phyloP scores from a whole-genome alignment of 106 monocot species.

The Acorus calamus region DNA sequence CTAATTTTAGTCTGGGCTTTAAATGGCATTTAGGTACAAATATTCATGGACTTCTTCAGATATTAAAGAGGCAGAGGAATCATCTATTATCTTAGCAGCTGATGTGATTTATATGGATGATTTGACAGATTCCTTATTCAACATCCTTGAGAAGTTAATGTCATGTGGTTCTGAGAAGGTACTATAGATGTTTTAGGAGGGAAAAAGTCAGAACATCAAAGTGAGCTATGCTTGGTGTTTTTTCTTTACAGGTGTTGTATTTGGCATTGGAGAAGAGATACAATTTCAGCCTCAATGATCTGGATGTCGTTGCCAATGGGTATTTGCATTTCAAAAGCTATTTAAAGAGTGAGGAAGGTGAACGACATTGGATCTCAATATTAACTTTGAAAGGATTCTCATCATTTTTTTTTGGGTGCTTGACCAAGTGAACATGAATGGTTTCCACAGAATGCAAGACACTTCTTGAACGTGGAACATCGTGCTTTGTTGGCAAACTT shows the following conservation, averaged over 20 bases:
- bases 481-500: slow-evolving; percentile 48
- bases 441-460: slow-evolving; percentile 14
- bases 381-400: too few relatives aligned
- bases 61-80: slow-evolving; percentile 54
- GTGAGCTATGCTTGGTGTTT: neutral
- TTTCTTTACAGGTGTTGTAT: slow-evolving; percentile 53
- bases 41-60: slow-evolving; percentile 63
- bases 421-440: neutral
- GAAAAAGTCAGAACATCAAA: neutral
- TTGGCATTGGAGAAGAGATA: slow-evolving; percentile 90
- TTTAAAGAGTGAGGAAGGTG: slow-evolving; percentile 42
- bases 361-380: neutral
- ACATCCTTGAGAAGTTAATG: slow-evolving; percentile 48
- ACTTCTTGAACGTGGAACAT: slow-evolving; percentile 5
- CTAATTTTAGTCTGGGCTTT: too few relatives aligned
- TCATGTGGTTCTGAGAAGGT: slow-evolving; percentile 70
- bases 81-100: slow-evolving; percentile 61
- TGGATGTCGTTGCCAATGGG: slow-evolving; percentile 89
- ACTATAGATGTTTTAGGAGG: neutral
- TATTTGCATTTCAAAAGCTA: slow-evolving; percentile 67
- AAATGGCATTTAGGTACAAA: slow-evolving; percentile 22
- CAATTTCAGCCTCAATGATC: slow-evolving; percentile 77
- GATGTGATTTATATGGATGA: slow-evolving; percentile 94
- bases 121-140: slow-evolving; percentile 66
- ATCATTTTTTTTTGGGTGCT: neutral